These are phyloP conservation scores for Talinum fruticosum DNA, from an alignment of 148 eudicot genomes.

Conservation along the genomic window DNA sequence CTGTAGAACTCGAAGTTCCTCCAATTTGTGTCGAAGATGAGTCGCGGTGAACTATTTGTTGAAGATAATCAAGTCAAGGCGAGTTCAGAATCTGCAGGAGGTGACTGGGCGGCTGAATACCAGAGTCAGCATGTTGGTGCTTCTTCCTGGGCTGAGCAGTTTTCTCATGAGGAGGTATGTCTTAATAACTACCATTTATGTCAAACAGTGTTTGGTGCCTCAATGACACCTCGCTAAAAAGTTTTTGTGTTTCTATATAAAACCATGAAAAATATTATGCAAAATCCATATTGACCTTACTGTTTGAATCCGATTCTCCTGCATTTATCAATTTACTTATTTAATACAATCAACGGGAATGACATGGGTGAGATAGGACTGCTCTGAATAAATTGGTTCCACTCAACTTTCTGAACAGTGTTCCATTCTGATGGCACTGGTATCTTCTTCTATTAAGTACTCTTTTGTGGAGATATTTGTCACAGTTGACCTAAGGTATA, in stretches of 20 bases:
- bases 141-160: constrained; percentile 76
- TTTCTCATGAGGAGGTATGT: constrained; percentile 65
- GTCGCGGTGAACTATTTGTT: constrained; percentile 82
- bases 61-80: constrained; percentile 89
- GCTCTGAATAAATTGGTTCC: too few relatives aligned
- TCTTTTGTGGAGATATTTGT: not conserved
- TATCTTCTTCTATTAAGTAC: not conserved
- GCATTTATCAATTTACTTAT: not conserved
- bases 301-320: not conserved
- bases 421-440: not conserved
- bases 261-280: not conserved
- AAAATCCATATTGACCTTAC: not conserved
- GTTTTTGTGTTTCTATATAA: too few relatives aligned
- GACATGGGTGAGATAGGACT: not conserved
- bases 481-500: not conserved
- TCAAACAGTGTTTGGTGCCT: not conserved
- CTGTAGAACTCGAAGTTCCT: constrained; percentile 92
- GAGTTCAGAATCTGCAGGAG: constrained; percentile 49
- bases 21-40: constrained; percentile 98
- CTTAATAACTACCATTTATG: not conserved
- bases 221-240: too few relatives aligned
- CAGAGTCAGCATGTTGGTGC: constrained; percentile 59
- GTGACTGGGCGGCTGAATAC: constrained; percentile 88
- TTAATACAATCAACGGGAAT: not conserved
- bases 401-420: not conserved